These are phyloP conservation scores for Hirsutella rhossiliensis DNA, from an alignment of 2,329 filamentous ascomycete species.

Conservation along the genomic window DNA sequence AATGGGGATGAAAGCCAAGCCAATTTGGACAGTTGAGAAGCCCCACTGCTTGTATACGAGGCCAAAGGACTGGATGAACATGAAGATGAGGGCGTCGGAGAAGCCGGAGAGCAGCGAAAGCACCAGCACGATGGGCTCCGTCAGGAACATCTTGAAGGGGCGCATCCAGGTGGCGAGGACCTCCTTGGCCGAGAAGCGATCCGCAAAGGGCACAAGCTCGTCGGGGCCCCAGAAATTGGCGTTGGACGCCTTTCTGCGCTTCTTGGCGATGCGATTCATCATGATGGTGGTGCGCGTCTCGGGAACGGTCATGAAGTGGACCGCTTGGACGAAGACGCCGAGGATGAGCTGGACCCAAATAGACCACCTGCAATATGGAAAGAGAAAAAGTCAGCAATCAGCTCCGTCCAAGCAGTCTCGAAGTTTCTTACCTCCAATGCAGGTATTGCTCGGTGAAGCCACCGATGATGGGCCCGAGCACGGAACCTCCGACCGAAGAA, in stretches of 20 bases:
- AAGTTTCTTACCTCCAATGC: conserved; percentile 37
- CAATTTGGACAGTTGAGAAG: conserved; percentile 44
- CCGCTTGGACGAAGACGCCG: conserved; percentile 53
- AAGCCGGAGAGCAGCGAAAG: conserved; percentile 62
- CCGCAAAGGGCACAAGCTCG: conserved; percentile 50
- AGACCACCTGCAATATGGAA: conserved; percentile 31
- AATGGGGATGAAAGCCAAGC: conserved; percentile 53
- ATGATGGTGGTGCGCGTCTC: conserved; percentile 68
- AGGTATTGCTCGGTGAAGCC: conserved; percentile 60
- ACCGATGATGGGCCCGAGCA: conserved; percentile 67
- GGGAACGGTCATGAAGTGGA: conserved; percentile 59
- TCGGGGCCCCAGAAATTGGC: conserved; percentile 60
- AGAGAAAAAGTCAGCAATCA: background rate
- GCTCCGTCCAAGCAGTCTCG: background rate
- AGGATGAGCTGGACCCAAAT: conserved; percentile 84
- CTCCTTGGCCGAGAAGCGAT: conserved; percentile 47
- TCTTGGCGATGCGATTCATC: conserved; percentile 70
- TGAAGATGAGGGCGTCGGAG: conserved; percentile 65
- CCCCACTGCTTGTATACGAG: conserved; percentile 58
- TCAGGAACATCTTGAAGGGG: conserved; percentile 62
- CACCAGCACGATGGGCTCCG: conserved; percentile 61
- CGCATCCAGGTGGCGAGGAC: conserved; percentile 45
- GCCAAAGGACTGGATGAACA: conserved; percentile 60
- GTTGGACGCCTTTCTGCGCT: conserved; percentile 47
- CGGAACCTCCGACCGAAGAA: conserved; percentile 66